Evolutionary conservation across 371 early-diverging fungal species (phyloP).

Genomic region (Rhizopus sp.): DNA sequence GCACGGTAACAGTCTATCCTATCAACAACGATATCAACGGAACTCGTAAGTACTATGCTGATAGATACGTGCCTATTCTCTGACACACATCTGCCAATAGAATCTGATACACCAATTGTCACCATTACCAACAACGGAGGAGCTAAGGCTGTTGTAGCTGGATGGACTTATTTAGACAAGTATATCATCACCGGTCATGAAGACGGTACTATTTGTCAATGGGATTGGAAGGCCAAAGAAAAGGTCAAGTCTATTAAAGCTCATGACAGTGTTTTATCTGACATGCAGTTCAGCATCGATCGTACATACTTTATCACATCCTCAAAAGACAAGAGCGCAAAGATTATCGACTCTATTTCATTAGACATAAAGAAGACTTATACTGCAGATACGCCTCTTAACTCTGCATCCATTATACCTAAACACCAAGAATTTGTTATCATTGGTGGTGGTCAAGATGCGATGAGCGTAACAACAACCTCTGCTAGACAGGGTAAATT

Average conservation of each 20-base stretch:
- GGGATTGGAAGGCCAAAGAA: conserved; percentile 82
- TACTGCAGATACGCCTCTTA: conserved; percentile 93
- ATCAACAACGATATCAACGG: conserved; percentile 66
- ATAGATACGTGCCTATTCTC: background rate
- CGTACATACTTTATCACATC: conserved; percentile 96
- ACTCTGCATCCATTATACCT: conserved; percentile 94
- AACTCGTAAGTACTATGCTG: conserved; percentile 17
- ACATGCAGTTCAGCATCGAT: conserved; percentile 93
- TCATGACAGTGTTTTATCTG: conserved; percentile 84
- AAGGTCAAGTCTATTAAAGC: conserved; percentile 63
- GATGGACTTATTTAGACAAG: conserved; percentile 91
- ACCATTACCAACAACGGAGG: conserved; percentile 69
- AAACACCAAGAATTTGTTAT: conserved; percentile 77
- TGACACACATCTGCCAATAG: conserved; percentile 4
- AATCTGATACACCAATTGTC: conserved; percentile 77
- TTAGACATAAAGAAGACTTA: conserved; percentile 86
- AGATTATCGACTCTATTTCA: conserved; percentile 87
- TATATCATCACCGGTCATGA: conserved; percentile 92
- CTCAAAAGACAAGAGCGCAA: conserved; percentile 95
- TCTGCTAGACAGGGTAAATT: conserved; percentile 96
- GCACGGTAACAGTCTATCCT: conserved; percentile 80
- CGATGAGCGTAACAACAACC: conserved; percentile 95
- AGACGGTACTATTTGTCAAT: conserved; percentile 87
- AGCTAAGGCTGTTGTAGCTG: conserved; percentile 90
- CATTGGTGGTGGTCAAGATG: conserved; percentile 84